Evolutionary conservation across 768 basidiomycete species (phyloP).

Genomic region (Albatrellus ellisii): DNA sequence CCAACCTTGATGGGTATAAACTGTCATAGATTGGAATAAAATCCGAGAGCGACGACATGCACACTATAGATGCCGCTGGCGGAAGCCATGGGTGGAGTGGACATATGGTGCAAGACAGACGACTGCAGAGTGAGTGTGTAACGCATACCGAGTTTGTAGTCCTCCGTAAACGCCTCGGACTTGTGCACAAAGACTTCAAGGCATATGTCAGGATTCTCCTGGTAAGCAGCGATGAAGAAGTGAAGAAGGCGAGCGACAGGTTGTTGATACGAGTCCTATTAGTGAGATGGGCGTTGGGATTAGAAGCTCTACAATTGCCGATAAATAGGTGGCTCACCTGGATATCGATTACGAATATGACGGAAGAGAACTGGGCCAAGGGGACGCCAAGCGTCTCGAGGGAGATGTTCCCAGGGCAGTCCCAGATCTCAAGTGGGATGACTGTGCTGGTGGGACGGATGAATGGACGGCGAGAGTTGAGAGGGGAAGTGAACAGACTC

Average conservation of each 20-base stretch:
- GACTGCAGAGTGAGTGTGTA: too few relatives aligned
- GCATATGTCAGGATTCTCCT: constrained; percentile 61
- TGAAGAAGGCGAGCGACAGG: constrained; percentile 74
- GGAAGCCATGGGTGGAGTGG: too few relatives aligned
- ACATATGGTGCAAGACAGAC: too few relatives aligned
- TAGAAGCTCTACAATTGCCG: too few relatives aligned
- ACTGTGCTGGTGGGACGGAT: constrained; percentile 47
- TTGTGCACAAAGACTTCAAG: constrained; percentile 95
- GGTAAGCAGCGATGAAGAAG: constrained; percentile 65
- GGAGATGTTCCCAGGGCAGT: constrained; percentile 80
- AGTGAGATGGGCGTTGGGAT: constrained; percentile 2
- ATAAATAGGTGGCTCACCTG: constrained; percentile 42
- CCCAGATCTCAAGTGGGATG: constrained; percentile 91
- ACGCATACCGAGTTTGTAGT: constrained; percentile 72
- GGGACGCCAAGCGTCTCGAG: constrained; percentile 66
- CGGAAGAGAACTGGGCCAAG: constrained; percentile 66
- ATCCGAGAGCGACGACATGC: too few relatives aligned
- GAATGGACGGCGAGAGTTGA: constrained; percentile 2
- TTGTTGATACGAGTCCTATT: constrained; percentile 72
- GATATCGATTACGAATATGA: constrained; percentile 93
- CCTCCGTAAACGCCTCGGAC: constrained; percentile 81
- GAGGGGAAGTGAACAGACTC: constrained; percentile 37
- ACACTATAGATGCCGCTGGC: too few relatives aligned
- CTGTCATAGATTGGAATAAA: too few relatives aligned
- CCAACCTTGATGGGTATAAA: too few relatives aligned